A percentile compares a stretch with the other conserved stretches of the same genome.
Conservation (phyloP, 129 eudicot genomes). For the Centrapalus pauciflorus region DNA sequence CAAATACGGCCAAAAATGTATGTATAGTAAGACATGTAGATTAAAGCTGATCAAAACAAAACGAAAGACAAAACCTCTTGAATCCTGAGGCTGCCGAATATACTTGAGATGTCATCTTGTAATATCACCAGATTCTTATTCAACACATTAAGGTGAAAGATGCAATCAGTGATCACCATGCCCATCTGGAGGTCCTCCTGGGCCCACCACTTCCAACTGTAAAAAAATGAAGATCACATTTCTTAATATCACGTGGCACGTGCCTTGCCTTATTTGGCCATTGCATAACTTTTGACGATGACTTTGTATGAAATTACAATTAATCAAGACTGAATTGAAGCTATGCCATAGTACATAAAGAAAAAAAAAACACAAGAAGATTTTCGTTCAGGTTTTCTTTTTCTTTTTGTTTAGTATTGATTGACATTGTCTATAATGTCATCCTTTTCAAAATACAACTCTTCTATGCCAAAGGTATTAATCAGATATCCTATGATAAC, state of each 20-base stretch:
- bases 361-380: background rate
- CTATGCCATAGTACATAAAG: background rate
- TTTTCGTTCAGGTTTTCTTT: background rate
- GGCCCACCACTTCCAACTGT: slow-evolving; percentile 89
- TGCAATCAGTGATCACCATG: slow-evolving; percentile 53
- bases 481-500: no score
- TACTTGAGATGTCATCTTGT: slow-evolving; percentile 28
- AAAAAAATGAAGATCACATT: slow-evolving; percentile 9
- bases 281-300: background rate
- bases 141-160: slow-evolving; percentile 25
- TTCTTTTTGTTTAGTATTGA: background rate
- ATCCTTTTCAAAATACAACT: background rate
- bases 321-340: no score
- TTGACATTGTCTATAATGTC: background rate
- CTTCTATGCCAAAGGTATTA: no score
- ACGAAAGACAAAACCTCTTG: slow-evolving; percentile 26
- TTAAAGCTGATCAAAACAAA: slow-evolving; percentile 10
- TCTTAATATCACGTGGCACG: slow-evolving; percentile 4
- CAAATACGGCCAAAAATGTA: slow-evolving; percentile 15
- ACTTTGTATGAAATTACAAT: no score
- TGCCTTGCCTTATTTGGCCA: background rate
- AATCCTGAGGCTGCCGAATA: slow-evolving; percentile 38
- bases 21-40: slow-evolving; percentile 14
- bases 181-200: slow-evolving; percentile 77
- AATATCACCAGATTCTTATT: slow-evolving; percentile 59